Percentiles rank a stretch among this genome's conserved stretches.
These are phyloP conservation scores for Mycena maculata DNA, from an alignment of 768 basidiomycete genomes.

Conservation along the genomic window DNA sequence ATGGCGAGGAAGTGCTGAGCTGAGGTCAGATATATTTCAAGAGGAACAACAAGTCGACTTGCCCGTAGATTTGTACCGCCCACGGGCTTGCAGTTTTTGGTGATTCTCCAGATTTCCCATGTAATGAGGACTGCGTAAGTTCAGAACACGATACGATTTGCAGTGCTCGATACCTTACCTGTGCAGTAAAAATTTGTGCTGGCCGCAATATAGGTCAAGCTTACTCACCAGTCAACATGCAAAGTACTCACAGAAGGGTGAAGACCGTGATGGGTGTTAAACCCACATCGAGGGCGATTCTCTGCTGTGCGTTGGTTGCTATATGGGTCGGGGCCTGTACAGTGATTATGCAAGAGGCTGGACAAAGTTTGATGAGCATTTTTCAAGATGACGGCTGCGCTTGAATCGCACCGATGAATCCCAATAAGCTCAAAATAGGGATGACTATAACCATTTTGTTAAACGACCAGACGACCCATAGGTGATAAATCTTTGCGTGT, in stretches of 20 bases:
- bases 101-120: slow-evolving; percentile 8
- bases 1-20: slow-evolving; percentile 10
- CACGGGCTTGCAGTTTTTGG: not conserved
- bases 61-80: slow-evolving; percentile 10
- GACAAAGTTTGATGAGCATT: not conserved
- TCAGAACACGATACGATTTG: not conserved
- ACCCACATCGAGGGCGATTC: not conserved
- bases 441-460: slow-evolving; percentile 7
- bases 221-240: too few species aligned
- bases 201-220: not conserved
- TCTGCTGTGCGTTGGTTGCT: not conserved
- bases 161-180: not conserved
- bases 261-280: slow-evolving; percentile 1
- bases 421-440: not conserved
- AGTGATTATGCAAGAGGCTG: not conserved
- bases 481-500: slow-evolving; percentile 5
- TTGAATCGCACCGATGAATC: not conserved
- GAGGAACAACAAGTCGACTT: not conserved
- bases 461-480: slow-evolving; percentile 17
- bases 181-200: slow-evolving; percentile 18
- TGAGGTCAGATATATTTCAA: not conserved
- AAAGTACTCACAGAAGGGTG: slow-evolving; percentile 6
- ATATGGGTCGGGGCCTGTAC: not conserved
- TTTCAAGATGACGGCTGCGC: not conserved
- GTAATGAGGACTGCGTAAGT: not conserved